Evolutionary conservation across 192 early-diverging fungal genomes (phyloP).

Genomic region (Coemansia sp.): DNA sequence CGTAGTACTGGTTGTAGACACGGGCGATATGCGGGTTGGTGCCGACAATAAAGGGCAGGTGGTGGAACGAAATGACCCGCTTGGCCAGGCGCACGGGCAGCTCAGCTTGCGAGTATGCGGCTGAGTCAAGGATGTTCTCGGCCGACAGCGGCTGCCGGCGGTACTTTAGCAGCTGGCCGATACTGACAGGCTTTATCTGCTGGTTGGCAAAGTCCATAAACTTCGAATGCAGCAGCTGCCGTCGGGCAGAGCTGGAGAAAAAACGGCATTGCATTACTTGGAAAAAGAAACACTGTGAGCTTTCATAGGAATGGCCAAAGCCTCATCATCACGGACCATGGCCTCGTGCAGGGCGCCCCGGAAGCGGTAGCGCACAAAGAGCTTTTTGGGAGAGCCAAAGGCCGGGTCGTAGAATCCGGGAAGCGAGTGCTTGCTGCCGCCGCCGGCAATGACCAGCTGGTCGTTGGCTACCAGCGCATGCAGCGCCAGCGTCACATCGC

Average conservation of each 20-base stretch:
- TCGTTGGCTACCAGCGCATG: conserved; percentile 81
- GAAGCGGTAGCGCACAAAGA: conserved; percentile 85
- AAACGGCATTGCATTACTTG: background rate
- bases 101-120: conserved; percentile 68
- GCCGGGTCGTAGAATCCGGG: conserved; percentile 96
- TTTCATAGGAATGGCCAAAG: conserved; percentile 80
- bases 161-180: conserved; percentile 73
- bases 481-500: conserved; percentile 84
- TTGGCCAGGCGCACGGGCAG: conserved; percentile 87
- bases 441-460: conserved; percentile 83
- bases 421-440: conserved; percentile 84
- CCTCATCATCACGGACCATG: conserved; percentile 71
- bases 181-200: conserved; percentile 62
- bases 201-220: conserved; percentile 23
- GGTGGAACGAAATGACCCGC: conserved; percentile 81
- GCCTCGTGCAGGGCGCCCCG: conserved; percentile 75
- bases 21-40: conserved; percentile 88
- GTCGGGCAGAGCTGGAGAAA: background rate
- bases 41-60: conserved; percentile 92
- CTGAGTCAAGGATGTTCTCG: conserved; percentile 58
- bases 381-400: conserved; percentile 78
- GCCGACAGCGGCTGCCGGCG: conserved; percentile 62
- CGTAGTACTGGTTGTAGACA: conserved; percentile 78
- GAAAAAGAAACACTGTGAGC: conserved; percentile 23
- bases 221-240: too few species aligned